Conservation (phyloP, 176 grass and related monocot genomes). For the Oryza australiensis region DNA sequence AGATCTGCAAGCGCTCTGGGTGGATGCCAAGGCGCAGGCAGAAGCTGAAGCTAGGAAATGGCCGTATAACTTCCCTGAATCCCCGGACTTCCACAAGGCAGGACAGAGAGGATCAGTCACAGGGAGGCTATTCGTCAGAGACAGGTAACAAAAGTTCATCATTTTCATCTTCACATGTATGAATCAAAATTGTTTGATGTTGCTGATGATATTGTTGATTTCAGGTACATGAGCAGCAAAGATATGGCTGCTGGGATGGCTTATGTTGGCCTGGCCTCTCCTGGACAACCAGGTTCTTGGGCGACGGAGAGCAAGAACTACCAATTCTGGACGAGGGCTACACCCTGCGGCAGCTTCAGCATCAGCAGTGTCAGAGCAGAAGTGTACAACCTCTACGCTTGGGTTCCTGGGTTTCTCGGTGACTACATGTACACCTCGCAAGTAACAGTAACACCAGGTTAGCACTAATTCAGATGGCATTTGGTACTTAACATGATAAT, state of each 20-base stretch:
- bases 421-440: constrained; percentile 49
- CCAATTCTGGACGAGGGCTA: constrained; percentile 66
- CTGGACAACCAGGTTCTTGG: constrained; percentile 58
- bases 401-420: constrained; percentile 67
- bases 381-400: constrained; percentile 62
- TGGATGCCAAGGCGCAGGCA: constrained; percentile 71
- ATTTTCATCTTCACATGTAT: too few species aligned
- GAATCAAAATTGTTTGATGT: too few species aligned
- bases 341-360: constrained; percentile 40
- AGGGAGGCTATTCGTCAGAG: constrained; percentile 44
- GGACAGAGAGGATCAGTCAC: constrained; percentile 43
- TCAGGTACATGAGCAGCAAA: constrained; percentile 3
- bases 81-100: constrained; percentile 55
- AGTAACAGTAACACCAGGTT: constrained; percentile 50
- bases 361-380: constrained; percentile 47
- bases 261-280: constrained; percentile 60
- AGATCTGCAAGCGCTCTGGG: constrained; percentile 41
- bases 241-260: constrained; percentile 28
- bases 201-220: background rate
- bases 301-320: constrained; percentile 61
- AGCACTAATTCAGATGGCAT: background rate
- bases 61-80: constrained; percentile 73
- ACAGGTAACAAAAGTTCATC: background rate
- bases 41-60: constrained; percentile 51
- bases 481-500: background rate